These are phyloP conservation scores for Cinchona pubescens DNA, from an alignment of 257 asterid genomes.

Conservation along the genomic window DNA sequence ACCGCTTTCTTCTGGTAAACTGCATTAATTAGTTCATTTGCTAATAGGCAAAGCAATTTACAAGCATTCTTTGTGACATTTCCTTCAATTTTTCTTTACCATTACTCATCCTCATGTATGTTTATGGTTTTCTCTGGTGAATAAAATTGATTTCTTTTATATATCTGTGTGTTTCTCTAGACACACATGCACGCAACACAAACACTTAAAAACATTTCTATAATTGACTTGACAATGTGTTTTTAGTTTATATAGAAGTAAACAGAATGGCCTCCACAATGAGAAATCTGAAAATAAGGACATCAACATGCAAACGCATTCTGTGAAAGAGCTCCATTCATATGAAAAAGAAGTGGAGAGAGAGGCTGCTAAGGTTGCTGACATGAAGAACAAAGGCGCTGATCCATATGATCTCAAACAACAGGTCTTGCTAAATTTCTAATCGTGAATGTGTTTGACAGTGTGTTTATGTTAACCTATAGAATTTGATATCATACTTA, in stretches of 20 bases:
- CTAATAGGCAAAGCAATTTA: too few relatives aligned
- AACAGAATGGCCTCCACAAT: slow-evolving; percentile 36
- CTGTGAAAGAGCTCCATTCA: slow-evolving; percentile 73
- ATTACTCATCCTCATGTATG: too few relatives aligned
- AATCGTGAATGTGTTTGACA: slow-evolving; percentile 2
- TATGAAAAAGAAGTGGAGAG: slow-evolving; percentile 84
- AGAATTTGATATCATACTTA: neutral
- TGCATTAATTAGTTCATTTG: neutral
- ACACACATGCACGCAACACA: too few relatives aligned
- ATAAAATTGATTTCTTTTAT: neutral
- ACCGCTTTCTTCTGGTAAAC: neutral
- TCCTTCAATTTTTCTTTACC: too few relatives aligned
- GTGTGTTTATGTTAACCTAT: neutral
- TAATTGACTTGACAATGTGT: neutral
- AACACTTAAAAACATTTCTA: neutral
- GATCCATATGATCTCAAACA: slow-evolving; percentile 89
- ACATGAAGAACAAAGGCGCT: slow-evolving; percentile 76
- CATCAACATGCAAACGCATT: slow-evolving; percentile 79
- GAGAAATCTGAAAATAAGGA: slow-evolving; percentile 79
- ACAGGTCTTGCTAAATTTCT: slow-evolving; percentile 45
- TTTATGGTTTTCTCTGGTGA: too few relatives aligned
- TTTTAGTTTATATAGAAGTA: neutral
- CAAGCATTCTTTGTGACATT: neutral
- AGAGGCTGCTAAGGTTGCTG: slow-evolving; percentile 79
- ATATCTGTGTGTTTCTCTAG: neutral